Percentiles rank a stretch among this genome's conserved stretches.
These are phyloP conservation scores for Taiozyma onychis DNA, from an alignment of 1,139 yeast genomes.

Conservation along the genomic window DNA sequence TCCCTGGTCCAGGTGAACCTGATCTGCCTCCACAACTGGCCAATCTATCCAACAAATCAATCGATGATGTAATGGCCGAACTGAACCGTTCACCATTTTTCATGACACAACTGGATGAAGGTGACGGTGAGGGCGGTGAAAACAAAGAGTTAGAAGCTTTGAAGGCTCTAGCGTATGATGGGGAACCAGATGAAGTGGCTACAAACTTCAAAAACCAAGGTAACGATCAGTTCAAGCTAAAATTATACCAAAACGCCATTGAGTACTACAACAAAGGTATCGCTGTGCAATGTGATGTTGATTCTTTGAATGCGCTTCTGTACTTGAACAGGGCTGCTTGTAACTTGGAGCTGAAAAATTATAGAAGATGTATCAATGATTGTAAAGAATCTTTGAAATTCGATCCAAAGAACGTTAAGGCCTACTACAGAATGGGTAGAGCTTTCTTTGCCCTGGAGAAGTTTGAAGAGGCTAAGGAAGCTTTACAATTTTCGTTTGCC, in stretches of 20 bases:
- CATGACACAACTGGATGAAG: conserved; percentile 82
- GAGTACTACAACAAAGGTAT: conserved; percentile 77
- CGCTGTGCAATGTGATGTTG: conserved; percentile 57
- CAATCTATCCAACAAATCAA: conserved; percentile 56
- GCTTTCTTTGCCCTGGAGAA: conserved; percentile 69
- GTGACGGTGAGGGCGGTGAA: conserved; percentile 74
- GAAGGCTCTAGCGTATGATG: conserved; percentile 88
- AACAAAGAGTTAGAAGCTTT: conserved; percentile 79
- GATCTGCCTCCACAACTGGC: conserved; percentile 77
- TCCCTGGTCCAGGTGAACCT: conserved; percentile 76
- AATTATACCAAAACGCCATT: conserved; percentile 70
- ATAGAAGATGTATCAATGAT: conserved; percentile 80
- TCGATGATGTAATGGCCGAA: conserved; percentile 75
- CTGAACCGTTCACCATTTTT: conserved; percentile 86
- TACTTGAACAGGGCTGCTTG: conserved; percentile 87
- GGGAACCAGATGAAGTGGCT: conserved; percentile 91
- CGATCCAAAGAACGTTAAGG: conserved; percentile 73
- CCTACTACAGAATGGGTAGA: conserved; percentile 77
- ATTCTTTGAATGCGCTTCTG: conserved; percentile 53
- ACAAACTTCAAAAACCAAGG: conserved; percentile 89
- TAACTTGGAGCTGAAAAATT: conserved; percentile 78
- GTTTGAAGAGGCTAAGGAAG: conserved; percentile 65
- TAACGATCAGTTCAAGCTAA: conserved; percentile 72
- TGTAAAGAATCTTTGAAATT: conserved; percentile 64
- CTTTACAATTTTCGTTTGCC: conserved; percentile 59